Conservation (phyloP, 1,284 basidiomycete species). For the Fomes fomentarius region DNA sequence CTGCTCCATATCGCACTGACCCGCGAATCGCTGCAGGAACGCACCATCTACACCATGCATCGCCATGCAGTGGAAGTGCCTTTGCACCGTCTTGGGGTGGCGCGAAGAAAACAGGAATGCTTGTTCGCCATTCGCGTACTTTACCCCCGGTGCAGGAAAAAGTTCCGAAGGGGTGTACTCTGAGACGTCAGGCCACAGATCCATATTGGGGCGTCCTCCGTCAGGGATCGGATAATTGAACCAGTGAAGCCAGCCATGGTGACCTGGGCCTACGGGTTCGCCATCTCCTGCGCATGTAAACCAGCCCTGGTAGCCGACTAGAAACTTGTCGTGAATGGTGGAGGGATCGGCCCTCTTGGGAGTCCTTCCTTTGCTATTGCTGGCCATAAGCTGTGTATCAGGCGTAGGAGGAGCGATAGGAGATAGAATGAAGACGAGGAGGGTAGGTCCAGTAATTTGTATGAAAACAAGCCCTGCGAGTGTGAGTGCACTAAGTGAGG, state of each 20-base stretch:
- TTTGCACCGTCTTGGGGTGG: constrained; percentile 68
- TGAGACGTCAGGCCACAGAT: constrained; percentile 77
- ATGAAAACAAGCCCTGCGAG: neutral
- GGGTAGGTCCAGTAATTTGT: neutral
- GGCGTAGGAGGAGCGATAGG: neutral
- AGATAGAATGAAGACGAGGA: neutral
- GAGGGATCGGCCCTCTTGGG: constrained; percentile 47
- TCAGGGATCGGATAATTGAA: constrained; percentile 63
- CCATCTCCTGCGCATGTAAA: constrained; percentile 45
- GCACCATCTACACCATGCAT: constrained; percentile 75
- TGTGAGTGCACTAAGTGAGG: too few species aligned
- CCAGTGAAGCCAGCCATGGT: constrained; percentile 87
- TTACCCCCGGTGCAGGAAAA: constrained; percentile 67
- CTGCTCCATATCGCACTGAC: constrained; percentile 56
- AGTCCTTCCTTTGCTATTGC: constrained; percentile 20
- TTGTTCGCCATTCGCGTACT: constrained; percentile 54
- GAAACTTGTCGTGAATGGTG: constrained; percentile 73
- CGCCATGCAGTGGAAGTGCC: constrained; percentile 85
- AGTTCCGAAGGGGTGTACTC: constrained; percentile 71
- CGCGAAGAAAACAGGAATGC: constrained; percentile 76
- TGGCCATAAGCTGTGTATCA: constrained; percentile 9
- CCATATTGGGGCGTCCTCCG: constrained; percentile 69
- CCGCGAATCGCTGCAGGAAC: constrained; percentile 75
- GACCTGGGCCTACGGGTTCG: constrained; percentile 58
- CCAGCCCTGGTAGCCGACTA: constrained; percentile 87